Evolutionary conservation across 345 rosid species (phyloP), one percentile per base, ranked within the genome.

Genomic region (Citrus maxima): DNA sequence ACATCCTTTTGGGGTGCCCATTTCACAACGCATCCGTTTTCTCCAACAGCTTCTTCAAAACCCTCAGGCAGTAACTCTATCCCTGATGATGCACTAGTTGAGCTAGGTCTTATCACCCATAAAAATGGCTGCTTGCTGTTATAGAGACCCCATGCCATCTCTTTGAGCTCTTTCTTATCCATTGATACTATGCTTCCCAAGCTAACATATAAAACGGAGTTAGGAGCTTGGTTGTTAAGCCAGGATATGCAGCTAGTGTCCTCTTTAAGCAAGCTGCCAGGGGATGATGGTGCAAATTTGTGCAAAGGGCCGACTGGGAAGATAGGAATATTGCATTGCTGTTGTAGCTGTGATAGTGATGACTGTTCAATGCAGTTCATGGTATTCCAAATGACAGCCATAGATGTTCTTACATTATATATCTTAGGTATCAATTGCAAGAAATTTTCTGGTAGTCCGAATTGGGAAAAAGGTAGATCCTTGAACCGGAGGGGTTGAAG

Each of bases 1-100:
- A 89, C 88, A 42, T 84, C 80, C 74, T 65, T 84, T 22, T 82
- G 89, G 3, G 91, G 90, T 2, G 88, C 89, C 89, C 91, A 90
- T 62, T 84, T 83, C 34, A 86, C 87, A 16, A 84, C 81, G 78
- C 70, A 84, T 12, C 89, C 87, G 61, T 78, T 80, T 55, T 78
- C 86, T 13, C 80, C 82, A 8, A 83, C 74, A 27, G 58, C 54
- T 49, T 77, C 79, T 40, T 59, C n/a, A 42, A 77, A 74, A 7
- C 65, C 70, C 24, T 73, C 56, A 1, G 79, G 49, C 30, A 80
- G 13, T 4, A 60, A 32, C 30, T 80, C 77, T 3, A 40, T 65
- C 40, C 59, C 75, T 14, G 73, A 64, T 2, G 34, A 66, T n/a
- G 54, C 73, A 0, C 19, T 56, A 25, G 51, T 70, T 1, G 71